Evolutionary conservation across 139 green algal genomes (phyloP).

Genomic region (Micractinium sp.): DNA sequence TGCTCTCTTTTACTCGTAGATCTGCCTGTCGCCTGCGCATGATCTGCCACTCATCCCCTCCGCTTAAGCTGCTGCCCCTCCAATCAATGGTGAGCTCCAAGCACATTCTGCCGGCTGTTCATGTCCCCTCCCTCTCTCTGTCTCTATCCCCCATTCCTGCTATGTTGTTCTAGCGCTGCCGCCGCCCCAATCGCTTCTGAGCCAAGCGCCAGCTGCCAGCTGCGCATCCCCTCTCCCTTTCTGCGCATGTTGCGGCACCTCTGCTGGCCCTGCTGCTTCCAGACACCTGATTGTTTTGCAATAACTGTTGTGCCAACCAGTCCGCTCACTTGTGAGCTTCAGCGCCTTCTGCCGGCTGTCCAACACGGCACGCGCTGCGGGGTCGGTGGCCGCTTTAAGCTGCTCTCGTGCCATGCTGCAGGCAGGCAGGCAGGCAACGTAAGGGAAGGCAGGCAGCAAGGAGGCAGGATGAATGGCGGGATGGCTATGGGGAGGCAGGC

Average conservation of each 20-base stretch:
- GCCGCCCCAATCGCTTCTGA: too few species aligned
- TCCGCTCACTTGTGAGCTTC: conserved; percentile 62
- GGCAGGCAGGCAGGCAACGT: background rate
- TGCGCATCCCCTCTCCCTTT: too few species aligned
- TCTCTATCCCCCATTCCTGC: too few species aligned
- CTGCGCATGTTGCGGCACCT: too few species aligned
- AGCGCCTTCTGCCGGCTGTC: conserved; percentile 85
- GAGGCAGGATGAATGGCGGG: too few species aligned
- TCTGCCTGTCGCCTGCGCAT: background rate
- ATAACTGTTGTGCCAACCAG: too few species aligned
- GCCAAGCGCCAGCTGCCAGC: too few species aligned
- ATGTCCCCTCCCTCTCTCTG: background rate
- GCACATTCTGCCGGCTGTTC: background rate
- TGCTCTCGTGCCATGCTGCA: conserved; percentile 53
- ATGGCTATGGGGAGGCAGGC: background rate
- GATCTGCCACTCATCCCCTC: background rate
- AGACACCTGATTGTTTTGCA: too few species aligned
- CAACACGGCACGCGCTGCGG: conserved; percentile 59
- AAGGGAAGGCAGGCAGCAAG: too few species aligned
- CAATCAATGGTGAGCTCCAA: background rate
- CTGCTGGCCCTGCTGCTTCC: too few species aligned
- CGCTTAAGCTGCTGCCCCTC: conserved; percentile 56
- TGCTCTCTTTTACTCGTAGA: too few species aligned
- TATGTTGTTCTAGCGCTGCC: too few species aligned
- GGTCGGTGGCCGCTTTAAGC: conserved; percentile 51